phyloP scores from a whole-genome alignment of 345 rosid species.

The Syzygium jambos region DNA sequence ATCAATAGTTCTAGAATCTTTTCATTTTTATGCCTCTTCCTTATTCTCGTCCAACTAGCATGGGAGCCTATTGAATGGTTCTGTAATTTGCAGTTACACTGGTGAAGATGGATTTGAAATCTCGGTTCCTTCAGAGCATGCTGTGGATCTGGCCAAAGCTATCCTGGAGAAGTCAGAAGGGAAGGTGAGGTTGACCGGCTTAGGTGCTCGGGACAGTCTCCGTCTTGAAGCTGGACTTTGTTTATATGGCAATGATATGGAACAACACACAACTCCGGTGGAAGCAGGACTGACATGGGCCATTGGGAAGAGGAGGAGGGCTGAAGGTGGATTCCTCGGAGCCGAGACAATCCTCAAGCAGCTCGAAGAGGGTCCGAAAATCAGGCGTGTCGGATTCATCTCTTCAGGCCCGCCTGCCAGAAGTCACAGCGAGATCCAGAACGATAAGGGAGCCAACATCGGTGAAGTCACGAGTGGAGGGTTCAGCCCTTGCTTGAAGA shows the following conservation, averaged over 20 bases:
- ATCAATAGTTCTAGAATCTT: neutral
- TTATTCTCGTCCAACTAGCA: neutral
- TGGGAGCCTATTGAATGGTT: neutral
- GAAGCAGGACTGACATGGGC: conserved; percentile 99
- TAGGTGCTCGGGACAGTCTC: conserved; percentile 95
- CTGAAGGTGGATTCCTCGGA: conserved; percentile 95
- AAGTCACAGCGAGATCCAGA: conserved; percentile 89
- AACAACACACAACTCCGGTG: conserved; percentile 76
- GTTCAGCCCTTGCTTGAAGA: conserved; percentile 94
- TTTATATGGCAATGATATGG: conserved; percentile 94
- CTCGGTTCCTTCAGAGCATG: conserved; percentile 80
- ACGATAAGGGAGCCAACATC: conserved; percentile 59
- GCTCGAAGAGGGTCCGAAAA: conserved; percentile 70
- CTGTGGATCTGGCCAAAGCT: conserved; percentile 84
- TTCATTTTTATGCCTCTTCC: neutral
- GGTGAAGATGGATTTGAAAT: conserved; percentile 99
- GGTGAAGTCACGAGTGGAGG: conserved; percentile 98
- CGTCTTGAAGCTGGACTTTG: conserved; percentile 94
- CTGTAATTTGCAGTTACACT: conserved; percentile 50
- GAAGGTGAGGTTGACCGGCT: conserved; percentile 83
- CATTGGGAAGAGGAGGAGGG: conserved; percentile 88
- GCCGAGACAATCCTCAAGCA: conserved; percentile 87
- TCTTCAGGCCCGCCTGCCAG: conserved; percentile 90
- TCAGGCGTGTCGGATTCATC: conserved; percentile 82
- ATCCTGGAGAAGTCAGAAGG: conserved; percentile 90